Percentiles rank a stretch among this genome's conserved stretches.
These are phyloP conservation scores for Suillus sp. DNA, from an alignment of 768 basidiomycete genomes.

Conservation along the genomic window DNA sequence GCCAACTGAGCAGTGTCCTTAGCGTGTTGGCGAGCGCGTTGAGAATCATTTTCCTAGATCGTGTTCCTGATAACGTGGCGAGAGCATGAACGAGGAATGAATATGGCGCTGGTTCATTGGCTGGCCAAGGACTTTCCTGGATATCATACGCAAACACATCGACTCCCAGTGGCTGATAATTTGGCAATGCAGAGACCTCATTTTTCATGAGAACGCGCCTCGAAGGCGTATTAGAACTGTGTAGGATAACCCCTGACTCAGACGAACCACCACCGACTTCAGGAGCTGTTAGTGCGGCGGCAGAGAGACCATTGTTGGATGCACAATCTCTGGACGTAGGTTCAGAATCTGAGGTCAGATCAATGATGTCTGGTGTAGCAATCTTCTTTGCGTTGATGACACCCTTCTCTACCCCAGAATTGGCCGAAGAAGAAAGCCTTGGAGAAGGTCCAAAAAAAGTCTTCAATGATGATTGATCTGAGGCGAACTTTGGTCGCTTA, in stretches of 20 bases:
- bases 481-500: slow-evolving; percentile 26
- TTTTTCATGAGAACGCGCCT: slow-evolving; percentile 24
- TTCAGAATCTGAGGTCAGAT: slow-evolving; percentile 7
- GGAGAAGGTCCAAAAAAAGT: slow-evolving; percentile 28
- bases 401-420: slow-evolving; percentile 10
- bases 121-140: slow-evolving; percentile 44
- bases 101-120: slow-evolving; percentile 54
- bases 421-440: neutral
- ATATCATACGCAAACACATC: slow-evolving; percentile 54
- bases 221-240: slow-evolving; percentile 7
- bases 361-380: neutral
- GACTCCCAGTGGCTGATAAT: slow-evolving; percentile 37
- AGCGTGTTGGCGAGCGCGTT: slow-evolving; percentile 75
- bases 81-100: slow-evolving; percentile 71
- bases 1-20: slow-evolving; percentile 62
- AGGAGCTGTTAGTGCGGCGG: neutral
- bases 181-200: slow-evolving; percentile 22
- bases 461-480: slow-evolving; percentile 25
- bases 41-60: slow-evolving; percentile 70
- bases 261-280: neutral
- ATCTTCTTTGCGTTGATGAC: neutral
- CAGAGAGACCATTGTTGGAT: neutral
- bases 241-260: neutral
- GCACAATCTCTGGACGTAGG: too few relatives aligned
- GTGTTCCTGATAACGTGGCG: slow-evolving; percentile 59